These are phyloP conservation scores for Xenoacremonium recifei DNA, from an alignment of 2,329 filamentous ascomycete genomes.

Conservation along the genomic window DNA sequence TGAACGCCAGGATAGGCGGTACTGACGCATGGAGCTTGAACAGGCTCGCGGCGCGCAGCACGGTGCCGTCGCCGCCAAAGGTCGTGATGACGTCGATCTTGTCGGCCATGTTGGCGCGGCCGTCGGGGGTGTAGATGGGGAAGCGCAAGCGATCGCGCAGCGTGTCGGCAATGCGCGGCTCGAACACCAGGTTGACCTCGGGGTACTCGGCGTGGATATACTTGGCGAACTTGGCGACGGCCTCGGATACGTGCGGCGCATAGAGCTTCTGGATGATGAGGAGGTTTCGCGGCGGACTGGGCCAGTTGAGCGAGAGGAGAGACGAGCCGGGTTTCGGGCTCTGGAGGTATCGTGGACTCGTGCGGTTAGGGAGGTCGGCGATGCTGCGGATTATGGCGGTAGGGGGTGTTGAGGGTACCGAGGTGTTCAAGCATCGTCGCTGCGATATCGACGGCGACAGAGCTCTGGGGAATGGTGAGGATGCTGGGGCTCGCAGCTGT, in stretches of 20 bases:
- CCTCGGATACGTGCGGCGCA: slow-evolving; percentile 50
- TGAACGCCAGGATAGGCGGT: slow-evolving; percentile 89
- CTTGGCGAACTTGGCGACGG: slow-evolving; percentile 57
- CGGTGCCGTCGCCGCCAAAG: slow-evolving; percentile 73
- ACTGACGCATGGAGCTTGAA: slow-evolving; percentile 77
- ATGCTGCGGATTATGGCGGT: slow-evolving; percentile 29
- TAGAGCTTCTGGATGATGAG: slow-evolving; percentile 60
- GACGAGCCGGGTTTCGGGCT: slow-evolving; percentile 48
- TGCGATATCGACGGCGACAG: slow-evolving; percentile 3
- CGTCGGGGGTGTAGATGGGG: slow-evolving; percentile 64
- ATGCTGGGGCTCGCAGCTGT: slow-evolving; percentile 3
- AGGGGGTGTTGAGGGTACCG: slow-evolving; percentile 42
- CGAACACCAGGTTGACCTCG: slow-evolving; percentile 77
- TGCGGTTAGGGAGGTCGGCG: slow-evolving; percentile 32
- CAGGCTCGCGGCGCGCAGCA: slow-evolving; percentile 44
- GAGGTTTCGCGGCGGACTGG: slow-evolving; percentile 53
- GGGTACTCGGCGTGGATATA: slow-evolving; percentile 81
- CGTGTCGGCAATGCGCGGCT: slow-evolving; percentile 69
- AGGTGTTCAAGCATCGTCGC: slow-evolving; percentile 48
- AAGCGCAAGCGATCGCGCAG: slow-evolving; percentile 71
- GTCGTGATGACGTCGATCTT: slow-evolving; percentile 90
- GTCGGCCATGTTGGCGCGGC: slow-evolving; percentile 58
- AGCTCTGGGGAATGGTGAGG: not conserved
- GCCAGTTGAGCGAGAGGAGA: slow-evolving; percentile 55
- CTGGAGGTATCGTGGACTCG: slow-evolving; percentile 34